Base-by-base conservation (phyloP, 2,329 filamentous ascomycete genomes). In the Exserohilum turcica region DNA sequence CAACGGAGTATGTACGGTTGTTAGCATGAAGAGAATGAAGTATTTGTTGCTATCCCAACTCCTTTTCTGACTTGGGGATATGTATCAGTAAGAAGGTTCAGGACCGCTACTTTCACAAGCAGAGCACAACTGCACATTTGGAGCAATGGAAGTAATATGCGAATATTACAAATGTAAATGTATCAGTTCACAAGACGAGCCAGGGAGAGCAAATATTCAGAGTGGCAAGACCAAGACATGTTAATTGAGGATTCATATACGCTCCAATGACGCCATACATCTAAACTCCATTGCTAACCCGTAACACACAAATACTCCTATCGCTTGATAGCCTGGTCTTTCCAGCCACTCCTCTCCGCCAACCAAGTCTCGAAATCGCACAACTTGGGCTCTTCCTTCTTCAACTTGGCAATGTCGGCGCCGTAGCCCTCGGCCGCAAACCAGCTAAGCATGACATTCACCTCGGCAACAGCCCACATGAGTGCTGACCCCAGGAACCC, bases 401-500 rank as follows among this genome's bases (percentile, higher is more conserved):
- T 77, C 60, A 80, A 52, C 46, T 65, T 72, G 18, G 55, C 31
- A 46, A 84, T 73, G 64, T 84, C 77, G 5, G 74, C 79, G 6
- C 70, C 72, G 61, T 78, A 84, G 0, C 80, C 80, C 18, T 76
- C 73, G 6, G 75, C 71, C 40, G 69, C 68, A 52, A 83, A 83
- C 80, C 81, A 84, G n/a, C 71, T 68, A 39, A 80, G 77, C 79
- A 82, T 82, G 8, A 69, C 37, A 6, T 74, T 75, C 32, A 81
- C 29, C 48, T 82, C 80, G 12, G 73, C 74, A 12, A 80, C 64
- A 31, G 69, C 60, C 60, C 68, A 76, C 71, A 78, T 70, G 15
- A 83, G 59, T 13, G 70, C 63, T 3, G 62, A 68, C 0, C 71
- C 74, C 8, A 83, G 54, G 16, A 79, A 64, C 3, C 69, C 61